Evolutionary conservation across 306 rosid species (phyloP), one percentile per base, ranked within the genome.

Genomic region (Quercus berberidifolia): DNA sequence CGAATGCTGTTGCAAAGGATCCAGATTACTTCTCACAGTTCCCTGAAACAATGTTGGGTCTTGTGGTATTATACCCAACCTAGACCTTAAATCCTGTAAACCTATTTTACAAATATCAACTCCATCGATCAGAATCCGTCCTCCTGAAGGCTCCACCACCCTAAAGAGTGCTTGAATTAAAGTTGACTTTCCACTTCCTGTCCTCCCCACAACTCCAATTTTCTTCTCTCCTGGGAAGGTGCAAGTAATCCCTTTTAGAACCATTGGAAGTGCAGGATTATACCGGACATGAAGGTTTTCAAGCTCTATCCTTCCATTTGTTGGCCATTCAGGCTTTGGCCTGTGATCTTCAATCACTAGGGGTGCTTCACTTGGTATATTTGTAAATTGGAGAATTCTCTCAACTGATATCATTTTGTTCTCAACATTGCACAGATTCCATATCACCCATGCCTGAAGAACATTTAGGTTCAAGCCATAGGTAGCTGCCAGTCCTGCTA

Each of bases 401-500:
- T 93, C 93, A 17, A 93, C 93, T 30, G 98, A 93, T 75, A 93
- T 91, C 98, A 93, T 93, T 81, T 90, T 90, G 91, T 93, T 91
- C 71, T 93, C 98, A 5, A 93, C 98, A 63, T 93, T 93, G 88
- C 95, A 93, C n/a, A 90, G 80, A 71, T 93, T 93, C 95, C 95
- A 93, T 80, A 91, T 91, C 33, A 90, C 93, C 98, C 98, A 93
- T 65, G 95, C 93, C 64, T 93, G 98, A 28, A 93, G 93, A 55
- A 93, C 92, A 58, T 80, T 93, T 59, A 91, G 86, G 87, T 86
- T 91, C 80, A 93, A 83, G 69, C 92, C 97, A 73, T 93, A 93
- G 21, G 97, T 87, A 30, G 97, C 98, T 26, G 90, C 95, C 56
- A 91, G 83, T 55, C 98, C 97, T 12, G 98, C 92, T 87, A 93